Evolutionary conservation across 805 yeast genomes (phyloP).

Genomic region (Sungouiella thailandica): DNA sequence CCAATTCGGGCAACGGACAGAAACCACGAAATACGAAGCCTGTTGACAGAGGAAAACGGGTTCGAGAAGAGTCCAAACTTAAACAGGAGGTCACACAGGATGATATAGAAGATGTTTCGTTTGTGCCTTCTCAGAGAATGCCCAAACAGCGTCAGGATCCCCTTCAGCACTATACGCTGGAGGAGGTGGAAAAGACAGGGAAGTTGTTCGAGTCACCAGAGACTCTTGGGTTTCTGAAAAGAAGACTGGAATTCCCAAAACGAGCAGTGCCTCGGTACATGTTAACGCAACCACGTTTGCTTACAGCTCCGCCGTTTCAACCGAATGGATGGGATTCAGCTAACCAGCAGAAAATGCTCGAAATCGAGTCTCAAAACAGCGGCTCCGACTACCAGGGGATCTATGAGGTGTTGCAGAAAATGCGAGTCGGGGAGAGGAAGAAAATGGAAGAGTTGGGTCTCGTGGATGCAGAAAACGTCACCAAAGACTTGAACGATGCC

Average conservation of each 20-base stretch:
- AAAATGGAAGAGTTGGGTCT: slow-evolving; percentile 76
- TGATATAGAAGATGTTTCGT: background rate
- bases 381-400: slow-evolving; percentile 62
- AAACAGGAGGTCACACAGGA: background rate
- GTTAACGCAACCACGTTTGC: slow-evolving; percentile 29
- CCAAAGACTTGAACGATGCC: slow-evolving; percentile 84
- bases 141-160: background rate
- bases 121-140: slow-evolving; percentile 1
- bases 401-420: slow-evolving; percentile 67
- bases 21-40: background rate
- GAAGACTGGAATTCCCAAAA: slow-evolving; percentile 5
- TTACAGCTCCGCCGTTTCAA: slow-evolving; percentile 27
- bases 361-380: slow-evolving; percentile 40
- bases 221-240: slow-evolving; percentile 23
- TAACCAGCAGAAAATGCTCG: slow-evolving; percentile 62
- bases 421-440: slow-evolving; percentile 70
- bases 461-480: slow-evolving; percentile 81
- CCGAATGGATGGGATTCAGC: slow-evolving; percentile 63
- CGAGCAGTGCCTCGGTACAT: slow-evolving; percentile 35
- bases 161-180: slow-evolving; percentile 1
- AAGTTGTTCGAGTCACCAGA: slow-evolving; percentile 26
- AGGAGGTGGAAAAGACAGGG: slow-evolving; percentile 21
- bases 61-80: background rate
- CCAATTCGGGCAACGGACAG: background rate
- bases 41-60: background rate